Evolutionary conservation across 208 protist species (phyloP).

Genomic region (Wallacemonas rigidus): DNA sequence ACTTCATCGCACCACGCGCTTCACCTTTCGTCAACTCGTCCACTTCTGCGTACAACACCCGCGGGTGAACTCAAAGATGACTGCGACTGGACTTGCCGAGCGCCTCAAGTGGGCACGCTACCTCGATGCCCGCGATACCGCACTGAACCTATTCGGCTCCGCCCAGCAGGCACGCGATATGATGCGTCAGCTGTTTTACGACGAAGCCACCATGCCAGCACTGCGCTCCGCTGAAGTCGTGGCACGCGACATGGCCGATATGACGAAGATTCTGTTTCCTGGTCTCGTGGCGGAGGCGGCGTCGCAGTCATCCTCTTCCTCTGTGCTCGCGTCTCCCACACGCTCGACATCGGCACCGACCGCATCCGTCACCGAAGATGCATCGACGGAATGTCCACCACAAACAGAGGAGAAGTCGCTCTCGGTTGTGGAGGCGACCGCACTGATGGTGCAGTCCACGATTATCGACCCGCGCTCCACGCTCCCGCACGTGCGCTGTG

Average conservation of each 20-base stretch:
- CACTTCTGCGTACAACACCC: constrained; percentile 78
- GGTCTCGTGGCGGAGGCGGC: background rate
- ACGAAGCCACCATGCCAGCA: constrained; percentile 67
- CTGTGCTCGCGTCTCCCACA: too few species aligned
- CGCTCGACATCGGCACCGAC: too few species aligned
- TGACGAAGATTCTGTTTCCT: constrained; percentile 49
- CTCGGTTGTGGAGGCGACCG: background rate
- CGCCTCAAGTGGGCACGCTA: constrained; percentile 79
- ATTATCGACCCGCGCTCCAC: constrained; percentile 47
- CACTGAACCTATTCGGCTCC: constrained; percentile 86
- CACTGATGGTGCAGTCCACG: constrained; percentile 23
- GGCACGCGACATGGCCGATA: constrained; percentile 70
- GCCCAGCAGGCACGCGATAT: constrained; percentile 77
- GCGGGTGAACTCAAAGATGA: constrained; percentile 76
- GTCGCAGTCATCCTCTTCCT: background rate
- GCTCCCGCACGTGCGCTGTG: constrained; percentile 63
- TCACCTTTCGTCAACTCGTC: constrained; percentile 65
- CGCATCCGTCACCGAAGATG: too few species aligned
- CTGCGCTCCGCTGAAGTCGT: constrained; percentile 69
- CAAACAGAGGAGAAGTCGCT: background rate
- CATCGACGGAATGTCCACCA: background rate
- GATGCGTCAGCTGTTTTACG: constrained; percentile 89
- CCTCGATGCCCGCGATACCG: constrained; percentile 83
- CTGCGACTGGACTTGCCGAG: constrained; percentile 64
- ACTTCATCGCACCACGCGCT: constrained; percentile 44